Base-by-base conservation (phyloP, 768 basidiomycete species). In the Exidia glandulosa region DNA sequence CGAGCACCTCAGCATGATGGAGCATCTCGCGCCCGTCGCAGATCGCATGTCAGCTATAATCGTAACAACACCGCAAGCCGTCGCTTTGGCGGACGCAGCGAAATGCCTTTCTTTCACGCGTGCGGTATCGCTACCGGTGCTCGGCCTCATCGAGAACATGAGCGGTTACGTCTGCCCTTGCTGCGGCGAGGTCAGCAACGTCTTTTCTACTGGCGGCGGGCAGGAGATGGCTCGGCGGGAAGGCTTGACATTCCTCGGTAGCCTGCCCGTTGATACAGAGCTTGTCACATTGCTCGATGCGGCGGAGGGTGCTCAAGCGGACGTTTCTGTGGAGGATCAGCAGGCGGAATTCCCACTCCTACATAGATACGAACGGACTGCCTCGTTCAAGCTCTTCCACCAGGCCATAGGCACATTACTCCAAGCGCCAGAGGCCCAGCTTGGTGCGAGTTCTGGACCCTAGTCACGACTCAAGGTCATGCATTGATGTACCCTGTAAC, bases 141-240 rank as follows among this genome's bases (percentile, higher is more conserved):
- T 95, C 59, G 96, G 96, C 9, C 72, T 99, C 56, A 85, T 99
- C 66, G 96, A 98, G 70, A 99, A 98, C 74, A 98, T 98, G 96
- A 90, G 91, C 64, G 96, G 96, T 56, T 98, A 96, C 73, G 89
- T 88, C 23, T 98, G 95, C 68, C 96, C 96, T 50, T 96, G 94
- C 69, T 98, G 96, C 70, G 91, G 91, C 16, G 94, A 97, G 71
- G 77, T 97, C 65, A 91, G 86, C 76, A 91, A 95, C 70, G 83
- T 96, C 58, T 99, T 98, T 71, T 96, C 94, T 7, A 87, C 85
- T 3, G 93, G 93, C 16, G 96, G 96, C 2, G 96, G 94, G 1
- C 83, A 87, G 72, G 88, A 86, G 67, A 85, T 94, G 87, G 93
- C 90, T 3, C 76, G 78, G 62, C 79, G 79, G 57, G 90, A 94